These are phyloP conservation scores for Verticillium zaregamsianum DNA, from an alignment of 2,329 filamentous ascomycete species.

Conservation along the genomic window DNA sequence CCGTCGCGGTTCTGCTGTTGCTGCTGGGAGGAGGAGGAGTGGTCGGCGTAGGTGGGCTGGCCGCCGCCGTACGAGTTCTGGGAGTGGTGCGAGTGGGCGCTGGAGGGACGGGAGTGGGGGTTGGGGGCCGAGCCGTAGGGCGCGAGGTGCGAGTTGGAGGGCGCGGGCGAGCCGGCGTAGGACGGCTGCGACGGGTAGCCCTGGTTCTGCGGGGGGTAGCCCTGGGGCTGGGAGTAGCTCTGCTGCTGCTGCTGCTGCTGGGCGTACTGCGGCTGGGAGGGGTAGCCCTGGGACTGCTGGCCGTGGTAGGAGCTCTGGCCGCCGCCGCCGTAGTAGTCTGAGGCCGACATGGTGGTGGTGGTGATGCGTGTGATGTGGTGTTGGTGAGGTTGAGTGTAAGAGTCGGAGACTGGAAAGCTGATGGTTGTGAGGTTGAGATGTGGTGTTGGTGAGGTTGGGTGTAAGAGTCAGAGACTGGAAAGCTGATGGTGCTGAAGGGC, in stretches of 20 bases:
- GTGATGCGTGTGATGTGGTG: background rate
- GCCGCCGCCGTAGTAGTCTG: conserved; percentile 17
- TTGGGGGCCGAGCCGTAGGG: background rate
- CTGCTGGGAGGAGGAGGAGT: background rate
- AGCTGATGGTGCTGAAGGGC: no score
- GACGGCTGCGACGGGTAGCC: conserved; percentile 5
- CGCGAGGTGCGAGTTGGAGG: conserved; percentile 1
- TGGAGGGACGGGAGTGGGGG: conserved; percentile 4
- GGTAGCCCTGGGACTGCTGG: conserved; percentile 4
- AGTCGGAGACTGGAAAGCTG: background rate
- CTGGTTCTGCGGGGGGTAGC: conserved; percentile 3
- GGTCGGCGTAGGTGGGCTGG: background rate
- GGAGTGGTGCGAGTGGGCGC: conserved; percentile 6
- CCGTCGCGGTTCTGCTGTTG: conserved; percentile 2
- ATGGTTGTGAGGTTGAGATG: no score
- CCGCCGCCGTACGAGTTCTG: conserved; percentile 2
- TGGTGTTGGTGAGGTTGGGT: background rate
- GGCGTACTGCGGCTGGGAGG: conserved; percentile 6
- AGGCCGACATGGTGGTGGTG: conserved; percentile 15
- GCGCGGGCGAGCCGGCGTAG: background rate
- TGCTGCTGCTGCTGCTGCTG: conserved; percentile 5
- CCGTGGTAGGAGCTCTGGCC: background rate
- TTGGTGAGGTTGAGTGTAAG: background rate
- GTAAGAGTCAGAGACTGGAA: no score
- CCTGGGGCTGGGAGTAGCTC: background rate